phyloP scores from a whole-genome alignment of 352 stramenopile genomes.

The Pythium monospermum region DNA sequence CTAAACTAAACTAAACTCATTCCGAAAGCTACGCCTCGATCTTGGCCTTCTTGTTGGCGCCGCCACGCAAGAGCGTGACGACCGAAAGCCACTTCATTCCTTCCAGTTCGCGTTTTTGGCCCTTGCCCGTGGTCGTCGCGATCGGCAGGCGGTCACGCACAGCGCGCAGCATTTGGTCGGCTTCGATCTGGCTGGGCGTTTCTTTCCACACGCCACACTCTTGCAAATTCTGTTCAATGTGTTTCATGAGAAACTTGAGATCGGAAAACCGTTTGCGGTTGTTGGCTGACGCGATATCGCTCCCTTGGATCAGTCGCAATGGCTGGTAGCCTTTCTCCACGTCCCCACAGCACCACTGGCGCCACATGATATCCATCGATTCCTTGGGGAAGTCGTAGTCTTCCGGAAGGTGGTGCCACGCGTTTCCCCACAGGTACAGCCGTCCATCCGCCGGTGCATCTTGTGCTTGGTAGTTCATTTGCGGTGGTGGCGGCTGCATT shows the following conservation, averaged over 20 bases:
- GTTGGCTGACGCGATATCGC: slow-evolving; percentile 14
- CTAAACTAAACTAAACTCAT: not conserved
- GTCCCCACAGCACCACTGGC: slow-evolving; percentile 25
- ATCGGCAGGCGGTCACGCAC: slow-evolving; percentile 8
- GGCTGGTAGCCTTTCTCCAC: not conserved
- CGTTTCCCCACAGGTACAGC: slow-evolving; percentile 25
- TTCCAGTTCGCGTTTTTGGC: slow-evolving; percentile 16
- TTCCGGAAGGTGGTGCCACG: slow-evolving; percentile 24
- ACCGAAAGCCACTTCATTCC: slow-evolving; percentile 24
- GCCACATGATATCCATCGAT: slow-evolving; percentile 23
- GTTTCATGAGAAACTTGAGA: slow-evolving; percentile 25
- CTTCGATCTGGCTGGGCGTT: slow-evolving; percentile 11
- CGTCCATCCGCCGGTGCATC: not conserved
- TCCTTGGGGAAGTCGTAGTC: slow-evolving; percentile 21
- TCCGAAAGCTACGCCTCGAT: not conserved
- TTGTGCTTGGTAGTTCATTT: not conserved
- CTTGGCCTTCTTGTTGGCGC: slow-evolving; percentile 18
- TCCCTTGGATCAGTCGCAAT: slow-evolving; percentile 13
- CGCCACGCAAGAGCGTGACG: slow-evolving; percentile 15
- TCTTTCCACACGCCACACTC: slow-evolving; percentile 21
- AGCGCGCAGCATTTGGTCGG: slow-evolving; percentile 23
- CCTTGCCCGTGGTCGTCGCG: slow-evolving; percentile 2
- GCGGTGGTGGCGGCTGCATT: not conserved
- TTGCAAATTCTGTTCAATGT: slow-evolving; percentile 16
- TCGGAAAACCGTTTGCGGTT: slow-evolving; percentile 26